phyloP scores from a whole-genome alignment of 2,329 filamentous ascomycete genomes.

The Venturia asperata region DNA sequence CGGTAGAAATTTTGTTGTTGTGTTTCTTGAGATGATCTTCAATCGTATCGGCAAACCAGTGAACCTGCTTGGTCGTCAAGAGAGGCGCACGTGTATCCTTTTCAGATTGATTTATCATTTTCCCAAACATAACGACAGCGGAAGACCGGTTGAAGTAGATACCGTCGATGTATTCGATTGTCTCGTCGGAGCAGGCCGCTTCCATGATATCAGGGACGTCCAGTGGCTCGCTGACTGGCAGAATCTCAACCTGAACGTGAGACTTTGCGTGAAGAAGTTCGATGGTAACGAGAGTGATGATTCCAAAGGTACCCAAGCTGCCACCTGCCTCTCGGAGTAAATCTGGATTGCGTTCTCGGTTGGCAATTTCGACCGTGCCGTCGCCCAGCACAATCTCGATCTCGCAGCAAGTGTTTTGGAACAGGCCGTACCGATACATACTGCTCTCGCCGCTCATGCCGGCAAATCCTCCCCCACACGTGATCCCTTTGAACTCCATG shows the following conservation, averaged over 20 bases:
- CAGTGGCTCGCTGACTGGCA: slow-evolving; percentile 22
- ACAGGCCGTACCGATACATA: slow-evolving; percentile 60
- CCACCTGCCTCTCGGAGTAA: slow-evolving; percentile 60
- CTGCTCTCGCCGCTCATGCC: slow-evolving; percentile 63
- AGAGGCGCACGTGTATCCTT: slow-evolving; percentile 9
- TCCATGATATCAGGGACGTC: slow-evolving; percentile 12
- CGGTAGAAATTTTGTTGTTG: not conserved
- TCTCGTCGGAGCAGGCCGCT: slow-evolving; percentile 27
- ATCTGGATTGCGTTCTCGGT: slow-evolving; percentile 49
- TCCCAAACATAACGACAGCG: slow-evolving; percentile 31
- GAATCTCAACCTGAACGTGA: slow-evolving; percentile 40
- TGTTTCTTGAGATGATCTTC: slow-evolving; percentile 24
- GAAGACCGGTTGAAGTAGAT: slow-evolving; percentile 41
- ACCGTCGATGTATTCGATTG: slow-evolving; percentile 8
- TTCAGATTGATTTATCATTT: slow-evolving; percentile 1
- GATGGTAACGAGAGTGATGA: slow-evolving; percentile 10
- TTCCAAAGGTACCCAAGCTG: slow-evolving; percentile 58
- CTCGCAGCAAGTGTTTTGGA: slow-evolving; percentile 54
- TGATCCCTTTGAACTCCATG: slow-evolving; percentile 66
- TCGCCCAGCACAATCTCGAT: slow-evolving; percentile 61
- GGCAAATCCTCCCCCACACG: slow-evolving; percentile 60
- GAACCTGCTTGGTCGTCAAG: slow-evolving; percentile 25
- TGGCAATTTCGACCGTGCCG: slow-evolving; percentile 41
- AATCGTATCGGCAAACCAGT: slow-evolving; percentile 46
- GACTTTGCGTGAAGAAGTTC: slow-evolving; percentile 10